A percentile compares a stretch with the other conserved stretches of the same genome.
These are phyloP conservation scores for Rhynchospora pubera DNA, from an alignment of 176 grass and related monocot species.

Conservation along the genomic window DNA sequence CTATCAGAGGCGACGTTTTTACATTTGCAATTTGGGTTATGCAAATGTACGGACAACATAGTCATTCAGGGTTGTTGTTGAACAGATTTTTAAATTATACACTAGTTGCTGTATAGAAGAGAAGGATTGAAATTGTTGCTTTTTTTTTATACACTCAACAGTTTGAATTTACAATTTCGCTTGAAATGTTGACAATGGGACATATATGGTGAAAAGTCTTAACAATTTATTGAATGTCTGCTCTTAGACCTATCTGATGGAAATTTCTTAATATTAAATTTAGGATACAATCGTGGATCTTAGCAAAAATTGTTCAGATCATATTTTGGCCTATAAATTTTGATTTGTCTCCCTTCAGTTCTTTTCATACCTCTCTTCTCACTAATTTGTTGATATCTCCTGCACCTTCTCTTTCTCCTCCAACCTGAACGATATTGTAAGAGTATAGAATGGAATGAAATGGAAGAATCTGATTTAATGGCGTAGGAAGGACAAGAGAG, in stretches of 20 bases:
- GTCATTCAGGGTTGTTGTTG: background rate
- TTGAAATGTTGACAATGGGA: background rate
- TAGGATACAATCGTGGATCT: background rate
- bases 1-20: background rate
- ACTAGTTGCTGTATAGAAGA: background rate
- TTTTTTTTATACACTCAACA: background rate
- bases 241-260: background rate
- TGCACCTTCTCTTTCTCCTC: background rate
- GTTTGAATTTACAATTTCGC: background rate
- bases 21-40: background rate
- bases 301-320: background rate
- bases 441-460: too few relatives aligned
- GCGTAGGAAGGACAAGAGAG: too few relatives aligned
- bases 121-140: background rate
- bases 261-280: background rate
- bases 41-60: background rate
- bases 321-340: background rate
- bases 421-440: background rate
- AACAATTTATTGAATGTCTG: background rate
- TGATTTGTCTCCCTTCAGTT: background rate
- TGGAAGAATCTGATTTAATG: too few relatives aligned
- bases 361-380: background rate
- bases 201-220: background rate
- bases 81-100: background rate
- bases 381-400: background rate